Evolutionary conservation across 1,284 basidiomycete species (phyloP).

Genomic region (Sanguinoderma infundibulare): DNA sequence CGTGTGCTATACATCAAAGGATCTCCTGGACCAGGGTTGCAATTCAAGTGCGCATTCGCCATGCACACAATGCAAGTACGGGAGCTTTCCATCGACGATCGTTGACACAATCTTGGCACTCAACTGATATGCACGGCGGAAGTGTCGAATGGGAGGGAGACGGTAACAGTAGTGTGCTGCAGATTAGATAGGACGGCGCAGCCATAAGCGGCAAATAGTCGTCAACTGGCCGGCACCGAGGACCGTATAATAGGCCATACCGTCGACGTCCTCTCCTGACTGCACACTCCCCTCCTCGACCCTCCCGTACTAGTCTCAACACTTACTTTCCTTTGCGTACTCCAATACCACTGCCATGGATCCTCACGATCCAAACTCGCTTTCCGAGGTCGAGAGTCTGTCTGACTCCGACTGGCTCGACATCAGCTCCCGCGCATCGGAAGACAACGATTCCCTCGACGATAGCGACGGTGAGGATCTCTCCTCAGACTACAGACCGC

Average conservation of each 20-base stretch:
- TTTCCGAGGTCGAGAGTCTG: slow-evolving; percentile 65
- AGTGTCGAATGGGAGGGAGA: too few relatives aligned
- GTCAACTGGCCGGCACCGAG: slow-evolving; percentile 23
- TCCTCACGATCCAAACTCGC: slow-evolving; percentile 34
- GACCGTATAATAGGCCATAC: slow-evolving; percentile 18
- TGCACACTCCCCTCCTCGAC: slow-evolving; percentile 9
- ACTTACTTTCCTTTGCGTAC: background rate
- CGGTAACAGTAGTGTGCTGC: background rate
- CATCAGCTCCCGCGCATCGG: slow-evolving; percentile 67
- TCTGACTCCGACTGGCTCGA: slow-evolving; percentile 85
- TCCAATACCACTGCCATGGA: slow-evolving; percentile 36
- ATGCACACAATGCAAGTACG: background rate
- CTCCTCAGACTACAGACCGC: slow-evolving; percentile 50
- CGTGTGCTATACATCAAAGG: slow-evolving; percentile 1
- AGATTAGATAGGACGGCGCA: slow-evolving; percentile 19
- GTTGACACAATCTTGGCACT: too few relatives aligned
- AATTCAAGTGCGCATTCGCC: background rate
- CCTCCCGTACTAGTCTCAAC: slow-evolving; percentile 1
- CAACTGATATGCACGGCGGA: too few relatives aligned
- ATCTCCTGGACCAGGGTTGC: too few relatives aligned
- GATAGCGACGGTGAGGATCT: slow-evolving; percentile 59
- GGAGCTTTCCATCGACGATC: too few relatives aligned
- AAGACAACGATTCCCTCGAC: slow-evolving; percentile 67
- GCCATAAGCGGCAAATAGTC: slow-evolving; percentile 23
- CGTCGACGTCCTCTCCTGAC: slow-evolving; percentile 11